These are phyloP conservation scores for Skeletonema grethae DNA, from an alignment of 108 stramenopile genomes.

Conservation along the genomic window DNA sequence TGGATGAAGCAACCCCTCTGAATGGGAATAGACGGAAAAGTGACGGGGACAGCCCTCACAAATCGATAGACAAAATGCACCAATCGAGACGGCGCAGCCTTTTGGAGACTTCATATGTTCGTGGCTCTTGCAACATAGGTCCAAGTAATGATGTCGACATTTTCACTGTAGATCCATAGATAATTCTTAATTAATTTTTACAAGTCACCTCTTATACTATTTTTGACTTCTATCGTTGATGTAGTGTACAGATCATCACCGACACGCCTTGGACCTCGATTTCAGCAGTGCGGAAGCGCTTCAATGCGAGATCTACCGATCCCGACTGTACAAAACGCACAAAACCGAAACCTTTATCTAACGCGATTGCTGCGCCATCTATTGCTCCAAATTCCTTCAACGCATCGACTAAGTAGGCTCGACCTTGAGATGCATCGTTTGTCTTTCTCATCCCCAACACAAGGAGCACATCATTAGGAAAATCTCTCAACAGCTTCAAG, in stretches of 20 bases:
- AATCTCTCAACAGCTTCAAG: conserved; percentile 61
- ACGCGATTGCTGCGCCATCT: conserved; percentile 71
- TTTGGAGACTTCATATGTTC: neutral
- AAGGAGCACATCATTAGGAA: conserved; percentile 70
- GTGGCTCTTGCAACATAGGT: neutral
- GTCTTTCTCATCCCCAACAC: conserved; percentile 78
- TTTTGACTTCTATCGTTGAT: neutral
- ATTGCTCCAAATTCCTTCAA: conserved; percentile 78
- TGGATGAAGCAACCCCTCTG: conserved; percentile 17
- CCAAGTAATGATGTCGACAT: neutral
- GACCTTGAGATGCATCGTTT: conserved; percentile 53
- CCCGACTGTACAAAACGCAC: conserved; percentile 65
- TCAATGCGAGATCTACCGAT: conserved; percentile 64
- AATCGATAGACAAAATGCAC: neutral
- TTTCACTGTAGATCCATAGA: neutral
- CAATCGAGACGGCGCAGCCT: neutral
- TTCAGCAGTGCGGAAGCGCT: conserved; percentile 58
- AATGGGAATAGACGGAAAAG: conserved; percentile 1
- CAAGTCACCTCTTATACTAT: neutral
- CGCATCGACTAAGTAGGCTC: conserved; percentile 38
- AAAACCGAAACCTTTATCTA: conserved; percentile 80
- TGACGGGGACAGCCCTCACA: neutral
- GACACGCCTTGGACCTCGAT: conserved; percentile 87
- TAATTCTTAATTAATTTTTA: neutral
- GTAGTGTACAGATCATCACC: conserved; percentile 24